A percentile compares a stretch with the other conserved stretches of the same genome.
These are phyloP conservation scores for Sarocladium brachiariae DNA, from an alignment of 2,329 filamentous ascomycete genomes.

Conservation along the genomic window DNA sequence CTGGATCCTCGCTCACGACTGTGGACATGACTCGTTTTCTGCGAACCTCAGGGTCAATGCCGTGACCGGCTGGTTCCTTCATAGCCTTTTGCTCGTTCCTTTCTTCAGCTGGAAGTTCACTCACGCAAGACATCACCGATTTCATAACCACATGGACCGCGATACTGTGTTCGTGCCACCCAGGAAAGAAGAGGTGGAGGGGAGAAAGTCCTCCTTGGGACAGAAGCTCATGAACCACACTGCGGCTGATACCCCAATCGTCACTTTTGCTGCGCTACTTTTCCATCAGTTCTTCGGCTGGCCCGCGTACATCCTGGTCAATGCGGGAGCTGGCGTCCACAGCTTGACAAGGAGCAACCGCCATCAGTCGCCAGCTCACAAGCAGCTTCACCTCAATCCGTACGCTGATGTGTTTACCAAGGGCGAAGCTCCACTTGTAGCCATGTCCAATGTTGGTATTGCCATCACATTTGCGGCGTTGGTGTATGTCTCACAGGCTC, in stretches of 20 bases:
- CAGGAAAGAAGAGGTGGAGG: slow-evolving; percentile 26
- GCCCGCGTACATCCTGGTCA: slow-evolving; percentile 57
- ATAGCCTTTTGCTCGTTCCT: slow-evolving; percentile 59
- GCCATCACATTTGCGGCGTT: slow-evolving; percentile 42
- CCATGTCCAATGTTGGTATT: slow-evolving; percentile 55
- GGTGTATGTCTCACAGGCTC: slow-evolving; percentile 42
- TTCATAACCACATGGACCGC: slow-evolving; percentile 60
- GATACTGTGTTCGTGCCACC: slow-evolving; percentile 59
- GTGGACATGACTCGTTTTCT: slow-evolving; percentile 64
- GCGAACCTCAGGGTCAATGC: slow-evolving; percentile 50
- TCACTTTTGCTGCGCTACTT: slow-evolving; percentile 43
- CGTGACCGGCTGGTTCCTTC: slow-evolving; percentile 55
- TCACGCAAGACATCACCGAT: slow-evolving; percentile 63
- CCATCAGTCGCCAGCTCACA: slow-evolving; percentile 34
- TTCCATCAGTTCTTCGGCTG: slow-evolving; percentile 59
- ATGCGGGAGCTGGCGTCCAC: slow-evolving; percentile 42
- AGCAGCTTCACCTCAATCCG: slow-evolving; percentile 48
- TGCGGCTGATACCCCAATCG: slow-evolving; percentile 19
- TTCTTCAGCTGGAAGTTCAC: slow-evolving; percentile 70
- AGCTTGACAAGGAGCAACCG: slow-evolving; percentile 37
- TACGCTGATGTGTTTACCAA: slow-evolving; percentile 53
- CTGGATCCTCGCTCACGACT: slow-evolving; percentile 67
- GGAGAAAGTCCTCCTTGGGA: slow-evolving; percentile 9
- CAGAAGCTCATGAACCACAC: not conserved
- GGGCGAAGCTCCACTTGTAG: slow-evolving; percentile 48